phyloP scores from a whole-genome alignment of 495 filamentous ascomycete genomes.

The Penicillium parvum region DNA sequence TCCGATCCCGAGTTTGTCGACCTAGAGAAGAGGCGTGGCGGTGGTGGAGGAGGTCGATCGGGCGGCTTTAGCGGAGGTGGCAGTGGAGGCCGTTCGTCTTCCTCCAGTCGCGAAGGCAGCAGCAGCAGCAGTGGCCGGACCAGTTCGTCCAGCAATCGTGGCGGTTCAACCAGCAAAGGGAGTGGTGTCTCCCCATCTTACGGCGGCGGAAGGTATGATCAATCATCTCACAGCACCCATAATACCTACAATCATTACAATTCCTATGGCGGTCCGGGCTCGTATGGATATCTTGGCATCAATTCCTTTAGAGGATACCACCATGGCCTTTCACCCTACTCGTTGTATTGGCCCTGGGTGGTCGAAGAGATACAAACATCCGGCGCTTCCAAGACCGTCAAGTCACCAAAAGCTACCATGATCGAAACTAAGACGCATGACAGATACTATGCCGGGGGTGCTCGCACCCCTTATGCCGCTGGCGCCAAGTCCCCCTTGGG shows the following conservation, averaged over 20 bases:
- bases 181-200: conserved; percentile 11
- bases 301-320: conserved; percentile 43
- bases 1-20: conserved; percentile 14
- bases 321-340: too few species aligned
- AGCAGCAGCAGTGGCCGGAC: conserved; percentile 21
- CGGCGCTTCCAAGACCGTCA: neutral
- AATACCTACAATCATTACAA: neutral
- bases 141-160: conserved; percentile 41
- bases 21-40: conserved; percentile 47
- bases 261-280: too few species aligned
- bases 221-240: neutral
- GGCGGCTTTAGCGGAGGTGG: conserved; percentile 18
- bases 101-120: conserved; percentile 14
- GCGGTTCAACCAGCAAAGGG: conserved; percentile 53
- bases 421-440: conserved; percentile 43
- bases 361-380: neutral
- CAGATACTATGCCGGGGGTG: conserved; percentile 75
- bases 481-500: conserved; percentile 54
- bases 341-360: neutral
- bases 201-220: conserved; percentile 19
- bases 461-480: conserved; percentile 60
- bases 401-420: neutral
- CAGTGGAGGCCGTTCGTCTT: conserved; percentile 21
- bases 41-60: conserved; percentile 32
- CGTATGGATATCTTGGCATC: too few species aligned